A percentile compares a stretch with the other conserved stretches of the same genome.
Evolutionary conservation across 2,329 filamentous ascomycete species (phyloP).

Genomic region (Aspergillus udagawae): DNA sequence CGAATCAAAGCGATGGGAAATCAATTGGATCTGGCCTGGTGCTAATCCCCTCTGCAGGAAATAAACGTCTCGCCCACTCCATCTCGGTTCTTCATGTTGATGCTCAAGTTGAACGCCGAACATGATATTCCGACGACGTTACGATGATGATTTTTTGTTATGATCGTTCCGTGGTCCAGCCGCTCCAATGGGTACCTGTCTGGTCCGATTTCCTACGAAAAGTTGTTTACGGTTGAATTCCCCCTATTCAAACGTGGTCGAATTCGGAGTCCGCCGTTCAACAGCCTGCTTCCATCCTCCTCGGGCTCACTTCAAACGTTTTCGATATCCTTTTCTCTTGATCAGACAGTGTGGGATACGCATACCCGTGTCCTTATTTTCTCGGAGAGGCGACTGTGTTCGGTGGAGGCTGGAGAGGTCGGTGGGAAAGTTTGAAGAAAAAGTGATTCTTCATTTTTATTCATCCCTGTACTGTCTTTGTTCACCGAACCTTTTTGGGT

Average conservation of each 20-base stretch:
- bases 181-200: conserved; percentile 19
- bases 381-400: conserved; percentile 32
- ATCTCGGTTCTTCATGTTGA: conserved; percentile 46
- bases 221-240: background rate
- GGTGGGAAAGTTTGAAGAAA: conserved; percentile 10
- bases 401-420: conserved; percentile 31
- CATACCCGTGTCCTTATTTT: conserved; percentile 11
- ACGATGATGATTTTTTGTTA: conserved; percentile 27
- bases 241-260: conserved; percentile 7
- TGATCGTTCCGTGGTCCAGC: conserved; percentile 28
- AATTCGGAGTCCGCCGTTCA: conserved; percentile 29
- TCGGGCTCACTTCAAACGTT: conserved; percentile 26
- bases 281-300: conserved; percentile 19
- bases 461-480: conserved; percentile 12
- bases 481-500: conserved; percentile 15
- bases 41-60: conserved; percentile 51
- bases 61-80: conserved; percentile 61
- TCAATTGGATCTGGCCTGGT: background rate
- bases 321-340: conserved; percentile 19
- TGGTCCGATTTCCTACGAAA: conserved; percentile 12
- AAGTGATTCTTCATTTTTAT: conserved; percentile 4
- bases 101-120: conserved; percentile 38
- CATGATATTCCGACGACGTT: conserved; percentile 32
- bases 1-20: background rate
- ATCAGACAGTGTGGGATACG: conserved; percentile 17